These are phyloP conservation scores for Paraleonurus japonicus DNA, from an alignment of 257 asterid species.

Conservation along the genomic window DNA sequence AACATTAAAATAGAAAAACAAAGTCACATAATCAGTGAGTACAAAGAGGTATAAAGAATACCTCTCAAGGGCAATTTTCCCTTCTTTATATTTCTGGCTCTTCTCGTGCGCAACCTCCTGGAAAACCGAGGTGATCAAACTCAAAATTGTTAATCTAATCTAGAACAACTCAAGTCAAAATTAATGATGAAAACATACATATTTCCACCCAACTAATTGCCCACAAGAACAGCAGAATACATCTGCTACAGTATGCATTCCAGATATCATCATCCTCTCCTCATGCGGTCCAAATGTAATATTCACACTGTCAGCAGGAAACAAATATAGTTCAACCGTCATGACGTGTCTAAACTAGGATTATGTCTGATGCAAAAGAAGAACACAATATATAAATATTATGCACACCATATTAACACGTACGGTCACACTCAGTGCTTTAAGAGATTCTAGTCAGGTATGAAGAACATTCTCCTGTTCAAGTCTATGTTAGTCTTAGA, in stretches of 20 bases:
- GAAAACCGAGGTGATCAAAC: not conserved
- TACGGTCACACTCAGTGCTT: not conserved
- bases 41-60: constrained; percentile 1
- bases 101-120: constrained; percentile 70
- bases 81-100: constrained; percentile 80
- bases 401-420: too few relatives aligned
- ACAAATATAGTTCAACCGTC: not conserved
- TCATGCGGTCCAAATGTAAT: constrained; percentile 62
- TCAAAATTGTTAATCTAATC: not conserved
- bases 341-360: not conserved
- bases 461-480: not conserved
- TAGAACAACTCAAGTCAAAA: not conserved
- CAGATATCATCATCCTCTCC: constrained; percentile 79
- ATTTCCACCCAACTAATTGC: constrained; percentile 87
- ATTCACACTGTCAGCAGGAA: constrained; percentile 47
- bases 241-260: constrained; percentile 78
- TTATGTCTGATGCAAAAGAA: not conserved
- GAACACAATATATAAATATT: not conserved
- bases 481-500: not conserved
- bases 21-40: not conserved
- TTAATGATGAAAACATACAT: constrained; percentile 33
- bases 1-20: not conserved
- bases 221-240: constrained; percentile 79
- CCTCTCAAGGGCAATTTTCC: constrained; percentile 82
- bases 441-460: not conserved